These are phyloP conservation scores for Yamadazyma insecticola DNA, from an alignment of 805 yeast genomes.

Conservation along the genomic window DNA sequence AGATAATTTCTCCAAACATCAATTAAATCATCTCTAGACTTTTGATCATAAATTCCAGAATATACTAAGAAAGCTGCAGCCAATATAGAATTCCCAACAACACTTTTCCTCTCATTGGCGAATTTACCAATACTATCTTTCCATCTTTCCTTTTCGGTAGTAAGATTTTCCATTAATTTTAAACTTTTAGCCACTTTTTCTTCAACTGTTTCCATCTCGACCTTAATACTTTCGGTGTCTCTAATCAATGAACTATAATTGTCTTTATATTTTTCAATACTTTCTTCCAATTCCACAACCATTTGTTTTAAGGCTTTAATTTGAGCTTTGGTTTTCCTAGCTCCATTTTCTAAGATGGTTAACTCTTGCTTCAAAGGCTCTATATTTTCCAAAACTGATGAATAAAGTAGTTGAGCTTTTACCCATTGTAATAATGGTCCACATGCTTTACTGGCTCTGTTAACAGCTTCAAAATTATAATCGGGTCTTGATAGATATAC, in stretches of 20 bases:
- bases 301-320: slow-evolving; percentile 73
- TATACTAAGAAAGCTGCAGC: slow-evolving; percentile 60
- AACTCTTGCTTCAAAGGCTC: slow-evolving; percentile 75
- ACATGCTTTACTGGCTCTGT: slow-evolving; percentile 91
- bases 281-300: slow-evolving; percentile 67
- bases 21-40: slow-evolving; percentile 32
- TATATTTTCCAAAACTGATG: slow-evolving; percentile 62
- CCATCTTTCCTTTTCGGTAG: slow-evolving; percentile 75
- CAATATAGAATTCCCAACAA: slow-evolving; percentile 65
- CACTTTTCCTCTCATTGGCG: slow-evolving; percentile 34
- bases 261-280: slow-evolving; percentile 63
- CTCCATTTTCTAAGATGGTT: slow-evolving; percentile 49
- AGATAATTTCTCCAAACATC: slow-evolving; percentile 35
- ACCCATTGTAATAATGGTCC: slow-evolving; percentile 92
- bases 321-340: slow-evolving; percentile 61
- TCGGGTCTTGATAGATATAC: slow-evolving; percentile 59
- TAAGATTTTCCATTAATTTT: slow-evolving; percentile 56
- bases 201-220: slow-evolving; percentile 62
- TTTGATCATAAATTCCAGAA: slow-evolving; percentile 55
- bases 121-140: slow-evolving; percentile 50
- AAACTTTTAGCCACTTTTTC: slow-evolving; percentile 59
- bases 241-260: slow-evolving; percentile 72
- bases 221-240: slow-evolving; percentile 70
- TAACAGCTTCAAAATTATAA: slow-evolving; percentile 67
- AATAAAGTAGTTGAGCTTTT: slow-evolving; percentile 77